These are phyloP conservation scores for Babesia ovata DNA, from an alignment of 169 alveolate genomes.

Conservation along the genomic window DNA sequence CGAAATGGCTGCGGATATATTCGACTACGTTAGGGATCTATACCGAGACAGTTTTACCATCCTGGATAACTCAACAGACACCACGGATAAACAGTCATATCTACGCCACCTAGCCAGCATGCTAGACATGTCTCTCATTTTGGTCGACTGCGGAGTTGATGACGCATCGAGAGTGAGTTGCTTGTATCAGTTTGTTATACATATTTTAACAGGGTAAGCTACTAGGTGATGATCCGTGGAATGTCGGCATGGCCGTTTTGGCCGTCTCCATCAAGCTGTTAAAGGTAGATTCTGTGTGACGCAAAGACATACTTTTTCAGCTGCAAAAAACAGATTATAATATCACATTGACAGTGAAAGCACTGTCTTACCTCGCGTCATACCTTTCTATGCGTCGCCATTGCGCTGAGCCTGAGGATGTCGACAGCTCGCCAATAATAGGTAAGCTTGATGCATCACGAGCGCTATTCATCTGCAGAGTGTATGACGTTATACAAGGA, in stretches of 20 bases:
- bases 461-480: neutral
- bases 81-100: too few relatives aligned
- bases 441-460: neutral
- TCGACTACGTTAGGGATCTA: constrained; percentile 2
- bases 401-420: neutral
- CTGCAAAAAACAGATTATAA: too few relatives aligned
- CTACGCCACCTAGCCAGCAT: neutral
- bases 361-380: neutral
- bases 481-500: neutral
- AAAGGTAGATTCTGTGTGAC: neutral
- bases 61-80: neutral
- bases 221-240: neutral
- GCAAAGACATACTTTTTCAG: neutral
- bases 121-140: constrained; percentile 9
- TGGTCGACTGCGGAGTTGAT: neutral
- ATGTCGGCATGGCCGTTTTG: neutral
- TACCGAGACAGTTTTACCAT: neutral
- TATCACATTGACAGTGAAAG: neutral
- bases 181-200: neutral
- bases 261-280: neutral
- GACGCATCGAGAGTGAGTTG: neutral
- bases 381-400: neutral
- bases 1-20: constrained; percentile 11
- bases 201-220: neutral
- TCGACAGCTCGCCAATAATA: constrained; percentile 8